phyloP scores from a whole-genome alignment of 164 flowering plant genomes.

The Chloranthus sessilifolius region DNA sequence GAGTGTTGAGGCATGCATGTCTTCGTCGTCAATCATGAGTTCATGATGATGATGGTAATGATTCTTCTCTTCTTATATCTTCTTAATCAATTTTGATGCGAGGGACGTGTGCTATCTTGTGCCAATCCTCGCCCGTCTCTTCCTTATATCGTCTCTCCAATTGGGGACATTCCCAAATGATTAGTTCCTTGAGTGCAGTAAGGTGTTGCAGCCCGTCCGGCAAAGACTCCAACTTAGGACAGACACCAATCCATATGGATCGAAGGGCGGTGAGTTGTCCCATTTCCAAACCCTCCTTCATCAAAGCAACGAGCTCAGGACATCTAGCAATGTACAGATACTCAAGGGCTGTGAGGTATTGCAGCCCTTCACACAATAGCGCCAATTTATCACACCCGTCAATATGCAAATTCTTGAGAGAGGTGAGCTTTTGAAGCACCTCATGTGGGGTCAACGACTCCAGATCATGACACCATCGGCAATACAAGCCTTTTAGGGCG shows the following conservation, averaged over 20 bases:
- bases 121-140: constrained; percentile 2
- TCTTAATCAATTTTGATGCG: too few relatives aligned
- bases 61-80: too few relatives aligned
- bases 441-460: too few relatives aligned
- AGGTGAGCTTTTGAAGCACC: too few relatives aligned
- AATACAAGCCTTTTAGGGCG: too few relatives aligned
- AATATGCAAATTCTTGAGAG: too few relatives aligned
- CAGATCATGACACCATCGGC: too few relatives aligned
- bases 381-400: not conserved
- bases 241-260: not conserved
- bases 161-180: not conserved
- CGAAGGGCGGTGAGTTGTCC: constrained; percentile 1
- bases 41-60: too few relatives aligned
- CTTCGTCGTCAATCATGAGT: too few relatives aligned
- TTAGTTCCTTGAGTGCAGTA: not conserved
- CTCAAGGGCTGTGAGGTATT: not conserved
- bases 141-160: not conserved
- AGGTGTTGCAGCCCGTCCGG: not conserved
- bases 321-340: not conserved
- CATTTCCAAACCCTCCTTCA: not conserved
- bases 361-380: not conserved
- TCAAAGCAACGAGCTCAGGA: not conserved
- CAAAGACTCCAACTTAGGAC: not conserved
- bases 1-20: too few relatives aligned
- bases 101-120: constrained; percentile 5